Percentiles rank a stretch among this genome's conserved stretches.
phyloP scores from a whole-genome alignment of 1,284 basidiomycete genomes.

The Leccinum fuscescens region DNA sequence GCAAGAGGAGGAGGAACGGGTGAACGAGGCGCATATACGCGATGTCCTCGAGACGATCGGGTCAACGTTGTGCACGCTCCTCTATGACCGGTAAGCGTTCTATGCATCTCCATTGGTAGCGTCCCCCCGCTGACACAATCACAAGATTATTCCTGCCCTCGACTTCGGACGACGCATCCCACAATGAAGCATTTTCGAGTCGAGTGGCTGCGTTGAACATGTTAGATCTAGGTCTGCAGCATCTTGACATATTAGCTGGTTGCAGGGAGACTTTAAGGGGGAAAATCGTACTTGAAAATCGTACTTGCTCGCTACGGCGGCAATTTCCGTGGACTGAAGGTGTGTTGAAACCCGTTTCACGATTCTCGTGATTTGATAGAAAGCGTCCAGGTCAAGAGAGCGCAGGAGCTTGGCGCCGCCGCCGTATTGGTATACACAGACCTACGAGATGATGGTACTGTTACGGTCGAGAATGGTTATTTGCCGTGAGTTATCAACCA shows the following conservation, averaged over 20 bases:
- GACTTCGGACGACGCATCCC: too few species aligned
- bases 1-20: too few species aligned
- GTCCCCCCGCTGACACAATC: too few species aligned
- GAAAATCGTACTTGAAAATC: slow-evolving; percentile 41
- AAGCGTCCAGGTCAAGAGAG: slow-evolving; percentile 51
- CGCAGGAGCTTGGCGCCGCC: slow-evolving; percentile 69
- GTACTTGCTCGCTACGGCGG: slow-evolving; percentile 67
- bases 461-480: slow-evolving; percentile 66
- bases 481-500: slow-evolving; percentile 35
- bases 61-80: too few species aligned
- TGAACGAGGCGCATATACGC: too few species aligned
- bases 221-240: too few species aligned
- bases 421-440: slow-evolving; percentile 70
- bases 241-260: not conserved
- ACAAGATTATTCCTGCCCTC: too few species aligned
- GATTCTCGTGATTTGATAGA: not conserved
- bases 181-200: too few species aligned
- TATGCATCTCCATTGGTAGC: too few species aligned
- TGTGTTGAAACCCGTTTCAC: slow-evolving; percentile 14
- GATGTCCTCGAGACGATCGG: too few species aligned
- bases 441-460: slow-evolving; percentile 70
- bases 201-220: too few species aligned
- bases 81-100: too few species aligned
- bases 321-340: slow-evolving; percentile 71
- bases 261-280: slow-evolving; percentile 60